Conservation (phyloP, 805 yeast genomes). For the Kazachstania psychrophila region DNA sequence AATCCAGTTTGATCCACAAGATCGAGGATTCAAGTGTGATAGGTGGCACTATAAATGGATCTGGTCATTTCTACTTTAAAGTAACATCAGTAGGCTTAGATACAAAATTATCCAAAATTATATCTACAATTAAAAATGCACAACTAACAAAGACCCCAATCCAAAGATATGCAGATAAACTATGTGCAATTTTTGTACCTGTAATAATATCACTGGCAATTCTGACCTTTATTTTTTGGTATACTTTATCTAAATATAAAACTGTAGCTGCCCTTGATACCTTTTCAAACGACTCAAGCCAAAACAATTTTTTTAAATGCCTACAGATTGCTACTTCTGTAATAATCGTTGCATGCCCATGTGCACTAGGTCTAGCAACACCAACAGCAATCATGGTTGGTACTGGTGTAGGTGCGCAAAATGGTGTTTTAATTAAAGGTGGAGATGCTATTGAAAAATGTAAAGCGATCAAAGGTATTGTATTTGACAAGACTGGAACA, state of each 20-base stretch:
- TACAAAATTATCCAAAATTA: conserved; percentile 82
- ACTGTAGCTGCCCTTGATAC: not conserved
- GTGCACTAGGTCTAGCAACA: conserved; percentile 94
- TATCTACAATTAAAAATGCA: conserved; percentile 77
- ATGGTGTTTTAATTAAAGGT: conserved; percentile 88
- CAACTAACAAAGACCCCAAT: conserved; percentile 85
- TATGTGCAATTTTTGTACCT: conserved; percentile 84
- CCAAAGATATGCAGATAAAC: conserved; percentile 75
- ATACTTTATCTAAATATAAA: conserved; percentile 14
- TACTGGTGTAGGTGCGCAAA: conserved; percentile 86
- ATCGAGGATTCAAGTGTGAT: conserved; percentile 51
- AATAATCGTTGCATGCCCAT: conserved; percentile 96
- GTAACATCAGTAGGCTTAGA: conserved; percentile 70
- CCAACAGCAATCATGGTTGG: conserved; percentile 99
- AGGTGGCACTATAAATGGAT: conserved; percentile 88
- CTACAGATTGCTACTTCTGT: conserved; percentile 81
- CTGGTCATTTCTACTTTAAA: conserved; percentile 57
- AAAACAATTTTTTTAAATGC: conserved; percentile 28
- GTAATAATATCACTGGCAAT: conserved; percentile 52
- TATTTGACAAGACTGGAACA: conserved; percentile 94
- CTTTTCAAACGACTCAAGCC: not conserved
- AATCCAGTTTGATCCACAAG: conserved; percentile 68
- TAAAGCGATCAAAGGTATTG: conserved; percentile 33
- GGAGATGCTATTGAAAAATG: conserved; percentile 81
- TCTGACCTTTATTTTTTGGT: conserved; percentile 61